Conservation (phyloP, 2,329 filamentous ascomycete genomes). For the Septoria linicola region DNA sequence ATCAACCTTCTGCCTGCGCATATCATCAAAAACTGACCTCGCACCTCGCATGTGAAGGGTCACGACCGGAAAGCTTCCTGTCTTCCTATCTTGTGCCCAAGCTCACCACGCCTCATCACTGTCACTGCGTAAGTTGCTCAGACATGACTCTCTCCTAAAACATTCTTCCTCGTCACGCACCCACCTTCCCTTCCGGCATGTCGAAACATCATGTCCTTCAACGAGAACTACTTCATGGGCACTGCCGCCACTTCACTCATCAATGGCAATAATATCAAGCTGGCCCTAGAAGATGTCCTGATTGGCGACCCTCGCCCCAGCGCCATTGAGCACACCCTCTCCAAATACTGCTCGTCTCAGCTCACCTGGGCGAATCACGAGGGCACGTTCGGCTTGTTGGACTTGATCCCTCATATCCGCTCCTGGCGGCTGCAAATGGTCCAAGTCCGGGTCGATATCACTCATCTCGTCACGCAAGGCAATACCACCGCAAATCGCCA, state of each 20-base stretch:
- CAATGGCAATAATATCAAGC: not conserved
- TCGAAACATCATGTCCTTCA: not conserved
- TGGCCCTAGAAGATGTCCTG: constrained; percentile 3
- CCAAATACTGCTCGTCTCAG: constrained; percentile 5
- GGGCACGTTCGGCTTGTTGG: constrained; percentile 1
- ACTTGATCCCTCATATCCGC: constrained; percentile 8
- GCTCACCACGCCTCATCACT: too few relatives aligned
- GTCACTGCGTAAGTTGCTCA: too few relatives aligned
- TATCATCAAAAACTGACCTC: too few relatives aligned
- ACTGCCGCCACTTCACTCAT: not conserved
- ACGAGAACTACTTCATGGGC: not conserved
- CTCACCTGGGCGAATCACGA: constrained; percentile 8
- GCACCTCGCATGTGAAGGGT: too few relatives aligned
- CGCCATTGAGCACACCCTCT: constrained; percentile 2
- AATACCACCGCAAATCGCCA: constrained; percentile 11
- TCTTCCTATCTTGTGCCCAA: too few relatives aligned
- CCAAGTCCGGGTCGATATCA: constrained; percentile 4
- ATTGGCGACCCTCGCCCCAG: constrained; percentile 2
- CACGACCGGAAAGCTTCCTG: too few relatives aligned
- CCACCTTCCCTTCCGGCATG: too few relatives aligned
- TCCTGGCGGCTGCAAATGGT: constrained; percentile 1
- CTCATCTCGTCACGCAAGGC: constrained; percentile 6
- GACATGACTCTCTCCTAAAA: too few relatives aligned
- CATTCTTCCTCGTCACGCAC: too few relatives aligned
- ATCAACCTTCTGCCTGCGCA: too few relatives aligned